Evolutionary conservation across 2,329 filamentous ascomycete species (phyloP), one percentile per base, ranked within the genome.

Genomic region (Kalmusia sp.): DNA sequence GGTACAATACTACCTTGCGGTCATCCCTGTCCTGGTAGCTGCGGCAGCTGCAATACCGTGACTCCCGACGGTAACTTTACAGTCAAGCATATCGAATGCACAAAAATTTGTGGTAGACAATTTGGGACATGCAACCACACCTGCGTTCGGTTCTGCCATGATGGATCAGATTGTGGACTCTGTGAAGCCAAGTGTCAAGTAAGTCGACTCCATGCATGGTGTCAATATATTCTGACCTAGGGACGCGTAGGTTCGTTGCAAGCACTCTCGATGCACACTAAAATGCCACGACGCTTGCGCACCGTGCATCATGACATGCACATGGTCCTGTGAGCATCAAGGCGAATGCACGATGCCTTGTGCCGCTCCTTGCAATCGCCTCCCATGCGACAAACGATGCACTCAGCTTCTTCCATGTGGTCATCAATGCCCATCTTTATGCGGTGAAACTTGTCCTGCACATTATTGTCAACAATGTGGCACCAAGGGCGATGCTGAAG

Each of bases 1-100:
- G 73, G 68, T 1, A 56, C 59, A 0, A 35, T 64, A 0, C 74
- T 85, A 1, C 24, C 68, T 0, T 91, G 88, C 60, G 86, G 88
- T 0, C 87, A 90, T 62, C 51, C 50, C 1, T 90, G 87, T 22
- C 54, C 63, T 4, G 74, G 72, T 2, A 33, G 28, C 6, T 90
- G 87, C 62, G 68, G 54, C 6, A 49, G 57, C 0, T 91, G 87
- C 68, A 77, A 75, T 3, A 62, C 45, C 2, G 73, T 70, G 21
- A 58, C 70, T 6, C 66, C 68, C 0, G 74, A 52, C 2, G 55
- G 49, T 1, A 24, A 51, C 12, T 14, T 34, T 1, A 15, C 22
- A 0, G 21, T 49, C 1, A 49, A 57, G 17, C 67, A 72, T 35
- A 14, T 17, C 1, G 6, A 27, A 14, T 73, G 71, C 34, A 41